Evolutionary conservation across 164 flowering plant species (phyloP).

Genomic region (Tinospora cordifolia): DNA sequence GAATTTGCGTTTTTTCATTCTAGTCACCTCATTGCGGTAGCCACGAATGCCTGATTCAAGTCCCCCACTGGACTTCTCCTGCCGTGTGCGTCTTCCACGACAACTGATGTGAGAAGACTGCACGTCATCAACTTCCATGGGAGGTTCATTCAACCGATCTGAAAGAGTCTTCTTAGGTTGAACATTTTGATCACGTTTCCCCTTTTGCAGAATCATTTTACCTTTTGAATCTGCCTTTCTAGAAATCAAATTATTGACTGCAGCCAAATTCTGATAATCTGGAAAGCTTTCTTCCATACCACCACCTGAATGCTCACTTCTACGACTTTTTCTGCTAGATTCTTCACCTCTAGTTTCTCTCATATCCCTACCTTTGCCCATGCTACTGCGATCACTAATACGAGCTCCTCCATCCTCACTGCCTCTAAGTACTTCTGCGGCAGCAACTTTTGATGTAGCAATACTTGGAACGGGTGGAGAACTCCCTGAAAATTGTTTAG

Average conservation of each 20-base stretch:
- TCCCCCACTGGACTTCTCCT: slow-evolving; percentile 29
- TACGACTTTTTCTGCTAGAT: slow-evolving; percentile 29
- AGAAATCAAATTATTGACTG: slow-evolving; percentile 24
- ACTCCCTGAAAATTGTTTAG: slow-evolving; percentile 36
- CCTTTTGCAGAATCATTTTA: slow-evolving; percentile 34
- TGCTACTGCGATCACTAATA: slow-evolving; percentile 32
- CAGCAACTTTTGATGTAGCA: slow-evolving; percentile 47
- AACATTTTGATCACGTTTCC: slow-evolving; percentile 29
- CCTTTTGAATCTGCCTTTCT: slow-evolving; percentile 32
- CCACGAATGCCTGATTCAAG: slow-evolving; percentile 33
- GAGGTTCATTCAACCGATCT: slow-evolving; percentile 51
- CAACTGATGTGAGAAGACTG: slow-evolving; percentile 39
- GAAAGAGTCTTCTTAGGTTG: slow-evolving; percentile 51
- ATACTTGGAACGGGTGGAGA: slow-evolving; percentile 34
- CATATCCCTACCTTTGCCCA: slow-evolving; percentile 32
- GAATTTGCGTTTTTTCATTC: slow-evolving; percentile 59
- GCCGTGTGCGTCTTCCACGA: slow-evolving; percentile 23
- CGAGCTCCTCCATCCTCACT: slow-evolving; percentile 16
- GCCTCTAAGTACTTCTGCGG: slow-evolving; percentile 27
- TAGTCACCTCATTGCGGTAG: slow-evolving; percentile 31
- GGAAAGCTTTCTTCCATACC: slow-evolving; percentile 29
- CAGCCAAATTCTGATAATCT: slow-evolving; percentile 19
- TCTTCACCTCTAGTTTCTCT: slow-evolving; percentile 44
- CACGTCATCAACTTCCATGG: slow-evolving; percentile 51
- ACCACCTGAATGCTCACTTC: slow-evolving; percentile 30